Percentiles rank a stretch among this genome's conserved stretches.
phyloP scores from a whole-genome alignment of 805 yeast genomes.

The Monosporozyma aerobia region DNA sequence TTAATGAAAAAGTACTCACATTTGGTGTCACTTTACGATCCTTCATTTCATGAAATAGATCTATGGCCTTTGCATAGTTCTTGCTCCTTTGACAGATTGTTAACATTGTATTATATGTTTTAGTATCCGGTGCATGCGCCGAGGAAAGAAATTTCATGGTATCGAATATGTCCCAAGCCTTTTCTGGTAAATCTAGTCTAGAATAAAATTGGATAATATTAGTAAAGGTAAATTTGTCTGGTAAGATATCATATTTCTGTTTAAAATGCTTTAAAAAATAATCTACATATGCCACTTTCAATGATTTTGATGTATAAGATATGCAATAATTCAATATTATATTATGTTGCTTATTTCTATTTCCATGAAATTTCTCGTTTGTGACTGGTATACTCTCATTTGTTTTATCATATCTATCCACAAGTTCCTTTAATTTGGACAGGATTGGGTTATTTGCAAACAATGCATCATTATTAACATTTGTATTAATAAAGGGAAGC shows the following conservation, averaged over 20 bases:
- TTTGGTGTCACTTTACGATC: slow-evolving; percentile 18
- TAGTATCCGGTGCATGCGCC: slow-evolving; percentile 55
- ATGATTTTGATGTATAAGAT: slow-evolving; percentile 15
- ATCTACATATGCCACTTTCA: slow-evolving; percentile 17
- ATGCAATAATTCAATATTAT: slow-evolving; percentile 20
- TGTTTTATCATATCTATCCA: neutral
- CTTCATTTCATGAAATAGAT: slow-evolving; percentile 63
- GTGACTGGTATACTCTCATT: neutral
- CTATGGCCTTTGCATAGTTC: slow-evolving; percentile 66
- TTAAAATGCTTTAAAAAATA: slow-evolving; percentile 20
- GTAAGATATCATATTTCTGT: slow-evolving; percentile 17
- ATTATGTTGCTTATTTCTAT: neutral
- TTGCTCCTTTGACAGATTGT: slow-evolving; percentile 52
- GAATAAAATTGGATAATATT: slow-evolving; percentile 23
- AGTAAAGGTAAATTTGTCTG: slow-evolving; percentile 24
- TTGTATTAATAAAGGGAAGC: slow-evolving; percentile 3
- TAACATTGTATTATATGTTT: slow-evolving; percentile 65
- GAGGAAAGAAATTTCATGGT: slow-evolving; percentile 73
- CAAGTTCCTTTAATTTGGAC: slow-evolving; percentile 11
- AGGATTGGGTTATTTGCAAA: slow-evolving; percentile 8
- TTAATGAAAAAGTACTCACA: slow-evolving; percentile 12
- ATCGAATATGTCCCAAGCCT: slow-evolving; percentile 69
- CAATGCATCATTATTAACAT: neutral
- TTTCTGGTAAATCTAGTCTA: slow-evolving; percentile 17
- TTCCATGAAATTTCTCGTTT: neutral